Conservation (phyloP, 495 filamentous ascomycete genomes). For the Neurospora sp. region DNA sequence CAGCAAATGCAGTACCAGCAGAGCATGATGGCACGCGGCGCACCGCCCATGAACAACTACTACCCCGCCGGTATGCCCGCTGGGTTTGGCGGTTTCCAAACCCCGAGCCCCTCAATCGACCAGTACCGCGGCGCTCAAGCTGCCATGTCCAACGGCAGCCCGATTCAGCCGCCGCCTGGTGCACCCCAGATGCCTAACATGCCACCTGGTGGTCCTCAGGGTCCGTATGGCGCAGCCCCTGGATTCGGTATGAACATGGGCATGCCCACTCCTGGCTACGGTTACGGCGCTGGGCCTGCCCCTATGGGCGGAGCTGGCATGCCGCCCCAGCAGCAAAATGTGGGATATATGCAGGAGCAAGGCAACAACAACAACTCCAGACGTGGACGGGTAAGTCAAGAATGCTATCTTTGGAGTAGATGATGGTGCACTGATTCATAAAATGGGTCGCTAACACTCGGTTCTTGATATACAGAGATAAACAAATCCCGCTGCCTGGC, state of each 20-base stretch:
- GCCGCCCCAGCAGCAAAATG: slow-evolving; percentile 15
- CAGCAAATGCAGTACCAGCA: slow-evolving; percentile 52
- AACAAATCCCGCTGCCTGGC: neutral
- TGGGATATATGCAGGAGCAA: slow-evolving; percentile 39
- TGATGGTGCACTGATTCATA: neutral
- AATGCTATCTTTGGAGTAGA: too few species aligned
- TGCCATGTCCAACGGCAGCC: slow-evolving; percentile 32
- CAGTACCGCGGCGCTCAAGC: slow-evolving; percentile 34
- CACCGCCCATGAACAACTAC: slow-evolving; percentile 41
- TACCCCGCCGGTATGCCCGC: slow-evolving; percentile 35
- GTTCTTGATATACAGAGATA: neutral
- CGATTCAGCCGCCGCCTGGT: slow-evolving; percentile 31
- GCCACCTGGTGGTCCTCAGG: slow-evolving; percentile 16
- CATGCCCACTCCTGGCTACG: slow-evolving; percentile 35
- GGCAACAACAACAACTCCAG: slow-evolving; percentile 26
- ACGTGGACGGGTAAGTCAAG: slow-evolving; percentile 42
- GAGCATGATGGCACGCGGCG: slow-evolving; percentile 40
- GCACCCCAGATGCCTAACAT: slow-evolving; percentile 15
- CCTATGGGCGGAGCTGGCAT: neutral
- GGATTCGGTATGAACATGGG: slow-evolving; percentile 41
- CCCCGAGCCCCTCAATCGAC: slow-evolving; percentile 32
- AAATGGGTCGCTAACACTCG: neutral
- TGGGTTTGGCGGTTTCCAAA: slow-evolving; percentile 38
- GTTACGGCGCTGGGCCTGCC: slow-evolving; percentile 23
- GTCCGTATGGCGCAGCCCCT: slow-evolving; percentile 29